Percentiles rank a stretch among this genome's conserved stretches.
These are phyloP conservation scores for Lipomyces anomalus DNA, from an alignment of 805 yeast species.

Conservation along the genomic window DNA sequence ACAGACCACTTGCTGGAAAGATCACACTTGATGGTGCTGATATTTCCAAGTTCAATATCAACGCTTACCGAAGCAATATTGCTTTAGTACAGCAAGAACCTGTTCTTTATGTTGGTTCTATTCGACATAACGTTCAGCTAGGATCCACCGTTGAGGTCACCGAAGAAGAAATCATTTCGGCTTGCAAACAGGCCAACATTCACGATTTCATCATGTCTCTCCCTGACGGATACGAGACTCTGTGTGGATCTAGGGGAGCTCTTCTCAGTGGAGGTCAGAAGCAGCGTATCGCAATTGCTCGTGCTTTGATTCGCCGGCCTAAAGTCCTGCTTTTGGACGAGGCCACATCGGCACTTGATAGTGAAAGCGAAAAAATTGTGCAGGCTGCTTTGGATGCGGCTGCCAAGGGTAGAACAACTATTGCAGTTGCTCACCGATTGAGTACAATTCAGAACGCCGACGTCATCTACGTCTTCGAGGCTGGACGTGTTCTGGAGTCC, in stretches of 20 bases:
- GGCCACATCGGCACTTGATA: conserved; percentile 48
- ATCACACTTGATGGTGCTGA: conserved; percentile 50
- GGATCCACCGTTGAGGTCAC: conserved; percentile 30
- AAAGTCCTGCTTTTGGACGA: conserved; percentile 50
- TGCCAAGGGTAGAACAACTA: conserved; percentile 55
- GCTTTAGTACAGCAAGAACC: conserved; percentile 58
- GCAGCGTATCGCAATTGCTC: conserved; percentile 56
- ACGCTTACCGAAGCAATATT: conserved; percentile 44
- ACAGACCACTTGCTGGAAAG: conserved; percentile 46
- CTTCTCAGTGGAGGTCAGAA: conserved; percentile 62
- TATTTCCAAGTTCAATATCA: conserved; percentile 45
- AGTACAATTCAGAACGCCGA: conserved; percentile 51
- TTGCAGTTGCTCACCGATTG: conserved; percentile 71
- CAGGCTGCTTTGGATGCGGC: conserved; percentile 55
- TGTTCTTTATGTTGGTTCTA: conserved; percentile 67
- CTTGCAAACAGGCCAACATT: conserved; percentile 48
- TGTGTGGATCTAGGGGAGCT: conserved; percentile 45
- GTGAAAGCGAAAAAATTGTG: conserved; percentile 58
- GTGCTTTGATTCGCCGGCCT: conserved; percentile 54
- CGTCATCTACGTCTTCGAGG: conserved; percentile 45
- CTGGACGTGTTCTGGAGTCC: conserved; percentile 49
- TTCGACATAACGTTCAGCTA: conserved; percentile 62
- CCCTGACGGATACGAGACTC: conserved; percentile 47
- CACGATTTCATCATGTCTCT: conserved; percentile 43
- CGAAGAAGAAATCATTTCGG: conserved; percentile 37